A percentile compares a stretch with the other conserved stretches of the same genome.
Conservation (phyloP, 192 early-diverging fungal genomes). For the Coemansia sp. region DNA sequence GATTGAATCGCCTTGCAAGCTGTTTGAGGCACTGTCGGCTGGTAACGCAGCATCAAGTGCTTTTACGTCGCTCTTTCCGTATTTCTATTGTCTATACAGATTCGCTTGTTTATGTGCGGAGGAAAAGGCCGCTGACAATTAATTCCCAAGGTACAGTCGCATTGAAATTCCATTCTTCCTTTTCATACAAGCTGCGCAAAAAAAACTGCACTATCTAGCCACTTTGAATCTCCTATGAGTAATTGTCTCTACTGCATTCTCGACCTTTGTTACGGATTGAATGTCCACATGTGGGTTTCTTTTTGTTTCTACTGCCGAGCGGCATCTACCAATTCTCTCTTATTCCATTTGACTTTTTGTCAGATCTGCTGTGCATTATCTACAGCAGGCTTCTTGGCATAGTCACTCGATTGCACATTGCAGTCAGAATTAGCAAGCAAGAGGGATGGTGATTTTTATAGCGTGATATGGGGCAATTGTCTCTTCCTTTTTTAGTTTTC, state of each 20-base stretch:
- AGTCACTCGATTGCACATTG: background rate
- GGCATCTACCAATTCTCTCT: background rate
- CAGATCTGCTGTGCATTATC: background rate
- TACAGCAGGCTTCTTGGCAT: background rate
- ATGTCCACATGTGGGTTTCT: background rate
- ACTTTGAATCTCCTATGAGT: background rate
- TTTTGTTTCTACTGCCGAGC: constrained; percentile 4
- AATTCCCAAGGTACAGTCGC: background rate
- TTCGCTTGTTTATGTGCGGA: background rate
- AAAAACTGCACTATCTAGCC: background rate
- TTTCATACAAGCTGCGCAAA: background rate
- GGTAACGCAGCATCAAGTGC: background rate
- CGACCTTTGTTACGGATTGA: background rate
- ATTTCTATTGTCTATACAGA: background rate
- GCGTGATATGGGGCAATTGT: background rate
- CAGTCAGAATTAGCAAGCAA: background rate
- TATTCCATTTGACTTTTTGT: background rate
- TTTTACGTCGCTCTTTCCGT: constrained; percentile 1
- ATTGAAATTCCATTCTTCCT: background rate
- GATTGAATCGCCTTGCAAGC: background rate
- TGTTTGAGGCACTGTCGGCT: background rate
- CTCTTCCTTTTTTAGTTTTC: background rate
- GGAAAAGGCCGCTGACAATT: background rate
- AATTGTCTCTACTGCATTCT: background rate
- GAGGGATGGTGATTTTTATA: background rate